phyloP scores from a whole-genome alignment of 164 flowering plant genomes.

The Piper longum region DNA sequence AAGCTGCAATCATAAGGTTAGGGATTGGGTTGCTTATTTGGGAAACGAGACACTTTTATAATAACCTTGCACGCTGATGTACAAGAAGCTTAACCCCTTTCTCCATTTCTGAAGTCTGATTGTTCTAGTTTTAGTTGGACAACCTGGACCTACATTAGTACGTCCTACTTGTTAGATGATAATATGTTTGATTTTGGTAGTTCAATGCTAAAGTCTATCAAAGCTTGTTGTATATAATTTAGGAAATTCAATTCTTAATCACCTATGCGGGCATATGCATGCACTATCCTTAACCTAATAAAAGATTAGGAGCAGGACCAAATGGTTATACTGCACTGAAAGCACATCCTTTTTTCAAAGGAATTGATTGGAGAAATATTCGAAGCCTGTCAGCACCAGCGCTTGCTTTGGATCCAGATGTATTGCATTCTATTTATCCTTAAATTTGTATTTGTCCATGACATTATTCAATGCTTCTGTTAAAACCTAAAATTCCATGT shows the following conservation, averaged over 20 bases:
- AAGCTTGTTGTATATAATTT: no score
- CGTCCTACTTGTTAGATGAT: no score
- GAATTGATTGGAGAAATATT: constrained; percentile 69
- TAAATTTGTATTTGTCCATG: background rate
- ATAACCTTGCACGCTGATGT: no score
- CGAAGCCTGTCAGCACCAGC: constrained; percentile 51
- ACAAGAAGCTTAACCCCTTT: no score
- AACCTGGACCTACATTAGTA: no score
- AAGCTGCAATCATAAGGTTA: constrained; percentile 11
- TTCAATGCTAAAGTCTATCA: background rate
- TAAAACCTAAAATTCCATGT: no score
- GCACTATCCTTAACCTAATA: constrained; percentile 76
- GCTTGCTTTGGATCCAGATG: constrained; percentile 47
- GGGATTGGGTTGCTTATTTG: no score
- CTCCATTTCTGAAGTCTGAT: no score
- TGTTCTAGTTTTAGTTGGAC: no score
- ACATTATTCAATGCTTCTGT: no score
- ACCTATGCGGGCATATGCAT: no score
- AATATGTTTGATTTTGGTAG: no score
- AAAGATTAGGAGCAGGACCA: constrained; percentile 89
- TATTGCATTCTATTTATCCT: constrained; percentile 12
- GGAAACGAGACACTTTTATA: background rate
- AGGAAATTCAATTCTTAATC: background rate
- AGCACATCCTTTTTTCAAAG: constrained; percentile 77
- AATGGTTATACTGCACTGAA: constrained; percentile 78